phyloP scores from a whole-genome alignment of 352 stramenopile species.

The Pythium aquatile region DNA sequence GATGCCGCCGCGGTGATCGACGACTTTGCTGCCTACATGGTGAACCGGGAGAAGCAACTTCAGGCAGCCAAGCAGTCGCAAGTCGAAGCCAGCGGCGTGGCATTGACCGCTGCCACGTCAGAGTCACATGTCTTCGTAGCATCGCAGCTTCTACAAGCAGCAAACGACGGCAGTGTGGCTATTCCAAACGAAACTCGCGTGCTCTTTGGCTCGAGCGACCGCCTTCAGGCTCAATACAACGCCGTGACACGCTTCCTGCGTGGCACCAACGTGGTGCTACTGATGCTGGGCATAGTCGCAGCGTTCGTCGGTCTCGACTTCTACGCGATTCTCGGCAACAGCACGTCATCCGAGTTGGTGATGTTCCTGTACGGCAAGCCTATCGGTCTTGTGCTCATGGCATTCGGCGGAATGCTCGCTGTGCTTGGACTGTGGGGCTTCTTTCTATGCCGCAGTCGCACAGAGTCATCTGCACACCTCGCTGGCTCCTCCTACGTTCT shows the following conservation, averaged over 20 bases:
- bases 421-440: constrained; percentile 13
- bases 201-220: constrained; percentile 41
- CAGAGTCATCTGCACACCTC: constrained; percentile 14
- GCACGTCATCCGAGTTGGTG: constrained; percentile 25
- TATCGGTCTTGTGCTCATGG: constrained; percentile 26
- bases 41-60: constrained; percentile 32
- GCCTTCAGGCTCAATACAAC: constrained; percentile 38
- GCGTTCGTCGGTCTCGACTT: constrained; percentile 37
- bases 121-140: constrained; percentile 3
- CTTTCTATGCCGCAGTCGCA: not conserved
- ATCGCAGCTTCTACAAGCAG: not conserved
- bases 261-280: constrained; percentile 34
- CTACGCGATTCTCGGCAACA: constrained; percentile 33
- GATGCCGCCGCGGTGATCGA: constrained; percentile 29
- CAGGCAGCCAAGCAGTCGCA: constrained; percentile 2
- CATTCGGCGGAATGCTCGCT: constrained; percentile 20
- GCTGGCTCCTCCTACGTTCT: constrained; percentile 12
- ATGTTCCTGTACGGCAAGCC: constrained; percentile 33
- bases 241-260: constrained; percentile 33
- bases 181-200: constrained; percentile 30
- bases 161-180: not conserved
- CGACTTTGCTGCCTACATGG: constrained; percentile 52
- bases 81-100: not conserved
- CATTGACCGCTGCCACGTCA: constrained; percentile 9
- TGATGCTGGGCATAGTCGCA: constrained; percentile 14